Base-by-base conservation (phyloP, 1,284 basidiomycete species). In the Tilletia indica region DNA sequence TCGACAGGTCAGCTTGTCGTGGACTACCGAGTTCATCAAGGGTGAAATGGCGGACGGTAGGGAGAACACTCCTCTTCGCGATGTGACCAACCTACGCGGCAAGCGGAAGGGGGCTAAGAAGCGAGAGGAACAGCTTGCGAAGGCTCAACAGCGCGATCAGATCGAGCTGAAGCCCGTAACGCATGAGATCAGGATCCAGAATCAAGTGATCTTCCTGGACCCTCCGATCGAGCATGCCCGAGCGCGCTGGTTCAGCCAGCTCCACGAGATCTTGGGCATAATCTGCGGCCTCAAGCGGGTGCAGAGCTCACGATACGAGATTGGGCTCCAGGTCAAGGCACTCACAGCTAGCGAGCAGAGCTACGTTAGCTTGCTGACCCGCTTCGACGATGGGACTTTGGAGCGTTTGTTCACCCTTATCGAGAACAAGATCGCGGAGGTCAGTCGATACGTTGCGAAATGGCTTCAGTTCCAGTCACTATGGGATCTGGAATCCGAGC, bases 401-500 rank as follows among this genome's bases (percentile, higher is more conserved):
- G 89, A 91, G 78, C 89, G 89, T 56, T 94, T 96, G 0, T 94
- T 99, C 81, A 86, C 89, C 0, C 87, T 97, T 19, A 91, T 99
- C 80, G 94, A 98, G 85, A 87, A 86, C 79, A 97, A 97, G 85
- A 89, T 97, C 8, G 90, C 91, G 72, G 90, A 93, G 74, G 89
- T 99, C 69, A 91, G 89, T 77, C 90, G 91, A 58, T 99, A 99
- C 84, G 94, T 98, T 68, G 91, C 88, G 76, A 97, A 97, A 86
- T 99, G 97, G 96, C 89, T 98, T 0, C 94, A 96, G 83, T 99
- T 99, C 89, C 97, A 99, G 85, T 96, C 94, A 0, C 88, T 99
- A 0, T 99, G 96, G 97, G 97, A 99, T 84, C 90, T 98, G 67
- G 94, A 99, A 85, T 89, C 94, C 16, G 96, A 98, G 88, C 92